Conservation (phyloP, 1,284 basidiomycete genomes). For the Ustilago nuda region DNA sequence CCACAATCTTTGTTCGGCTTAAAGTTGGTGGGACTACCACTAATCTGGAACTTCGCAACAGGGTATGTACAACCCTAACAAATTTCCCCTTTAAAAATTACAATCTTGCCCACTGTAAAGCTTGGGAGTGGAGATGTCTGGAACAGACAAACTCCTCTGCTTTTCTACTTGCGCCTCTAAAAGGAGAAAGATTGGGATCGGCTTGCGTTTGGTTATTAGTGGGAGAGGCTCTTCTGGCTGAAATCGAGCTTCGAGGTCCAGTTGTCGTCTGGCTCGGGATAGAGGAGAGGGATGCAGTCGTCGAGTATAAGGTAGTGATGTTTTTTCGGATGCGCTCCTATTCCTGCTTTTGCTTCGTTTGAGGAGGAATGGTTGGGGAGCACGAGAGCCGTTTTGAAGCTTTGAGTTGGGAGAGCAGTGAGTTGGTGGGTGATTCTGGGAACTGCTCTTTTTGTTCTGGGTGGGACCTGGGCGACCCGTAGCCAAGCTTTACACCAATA, state of each 20-base stretch:
- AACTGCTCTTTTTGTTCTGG: constrained; percentile 1
- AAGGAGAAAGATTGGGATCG: constrained; percentile 25
- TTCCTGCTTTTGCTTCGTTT: background rate
- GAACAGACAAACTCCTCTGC: constrained; percentile 10
- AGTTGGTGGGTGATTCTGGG: constrained; percentile 15
- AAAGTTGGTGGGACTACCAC: background rate
- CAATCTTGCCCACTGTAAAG: background rate
- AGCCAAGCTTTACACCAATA: constrained; percentile 7
- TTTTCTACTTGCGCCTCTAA: background rate
- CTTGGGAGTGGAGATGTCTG: constrained; percentile 5
- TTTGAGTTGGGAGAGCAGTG: constrained; percentile 13
- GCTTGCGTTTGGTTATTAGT: constrained; percentile 17
- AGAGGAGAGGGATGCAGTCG: constrained; percentile 17
- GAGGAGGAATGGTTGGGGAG: background rate
- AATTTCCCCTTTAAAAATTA: background rate
- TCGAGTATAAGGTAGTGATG: background rate
- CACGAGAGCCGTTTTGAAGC: background rate
- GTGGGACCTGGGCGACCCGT: background rate
- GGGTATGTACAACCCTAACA: background rate
- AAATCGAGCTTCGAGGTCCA: background rate
- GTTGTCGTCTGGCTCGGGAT: background rate
- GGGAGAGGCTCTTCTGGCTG: background rate
- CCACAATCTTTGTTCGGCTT: background rate
- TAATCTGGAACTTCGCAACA: background rate
- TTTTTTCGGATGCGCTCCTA: constrained; percentile 5